These are phyloP conservation scores for Fusarium sp. DNA, from an alignment of 2,329 filamentous ascomycete species.

Conservation along the genomic window DNA sequence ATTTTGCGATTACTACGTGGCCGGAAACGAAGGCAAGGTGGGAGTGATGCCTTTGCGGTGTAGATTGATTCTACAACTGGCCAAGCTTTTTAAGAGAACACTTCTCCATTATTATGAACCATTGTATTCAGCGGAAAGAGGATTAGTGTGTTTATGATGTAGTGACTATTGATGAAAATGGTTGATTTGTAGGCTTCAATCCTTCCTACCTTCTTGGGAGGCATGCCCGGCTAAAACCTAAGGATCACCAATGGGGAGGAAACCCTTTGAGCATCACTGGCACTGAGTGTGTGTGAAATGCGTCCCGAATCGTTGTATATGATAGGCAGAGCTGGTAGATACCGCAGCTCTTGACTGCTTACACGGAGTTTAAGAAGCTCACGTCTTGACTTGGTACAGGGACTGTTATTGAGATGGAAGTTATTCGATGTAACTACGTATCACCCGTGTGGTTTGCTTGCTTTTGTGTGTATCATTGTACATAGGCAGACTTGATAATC, in stretches of 20 bases:
- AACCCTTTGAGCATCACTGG: neutral
- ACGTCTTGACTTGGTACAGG: no score
- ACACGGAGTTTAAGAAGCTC: no score
- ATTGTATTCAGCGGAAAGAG: neutral
- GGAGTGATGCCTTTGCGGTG: neutral
- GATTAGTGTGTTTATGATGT: neutral
- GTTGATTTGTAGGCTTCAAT: neutral
- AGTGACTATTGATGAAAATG: neutral
- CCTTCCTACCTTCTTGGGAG: neutral
- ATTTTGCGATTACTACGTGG: neutral
- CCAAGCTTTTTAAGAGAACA: neutral
- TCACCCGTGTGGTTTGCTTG: neutral
- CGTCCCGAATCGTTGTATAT: neutral
- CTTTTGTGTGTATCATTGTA: neutral
- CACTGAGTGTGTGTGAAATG: neutral
- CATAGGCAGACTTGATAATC: neutral
- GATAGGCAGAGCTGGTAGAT: neutral
- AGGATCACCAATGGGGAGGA: neutral
- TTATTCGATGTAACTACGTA: neutral
- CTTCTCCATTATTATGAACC: neutral
- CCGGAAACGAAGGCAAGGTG: neutral
- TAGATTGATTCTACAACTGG: neutral
- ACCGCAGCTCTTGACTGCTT: neutral
- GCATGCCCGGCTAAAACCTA: neutral
- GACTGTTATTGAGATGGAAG: neutral